Percentiles rank a stretch among this genome's conserved stretches.
Evolutionary conservation across 371 early-diverging fungal genomes (phyloP).

Genomic region (Chytridiales sp.): DNA sequence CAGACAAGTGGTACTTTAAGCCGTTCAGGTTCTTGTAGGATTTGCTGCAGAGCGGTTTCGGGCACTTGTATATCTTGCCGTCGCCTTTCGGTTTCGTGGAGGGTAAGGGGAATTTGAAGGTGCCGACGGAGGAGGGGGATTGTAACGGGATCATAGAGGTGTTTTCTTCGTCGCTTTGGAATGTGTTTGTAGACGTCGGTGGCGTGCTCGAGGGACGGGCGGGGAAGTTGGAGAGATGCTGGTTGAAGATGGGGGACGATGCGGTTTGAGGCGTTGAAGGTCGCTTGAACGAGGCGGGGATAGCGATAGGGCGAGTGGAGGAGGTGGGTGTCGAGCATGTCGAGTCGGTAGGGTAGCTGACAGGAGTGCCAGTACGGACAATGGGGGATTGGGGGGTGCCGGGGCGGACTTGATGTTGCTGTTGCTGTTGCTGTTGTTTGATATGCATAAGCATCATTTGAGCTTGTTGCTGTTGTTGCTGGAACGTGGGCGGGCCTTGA

Average conservation of each 20-base stretch:
- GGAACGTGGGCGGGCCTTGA: no score
- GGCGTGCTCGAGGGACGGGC: not conserved
- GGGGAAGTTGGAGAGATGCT: not conserved
- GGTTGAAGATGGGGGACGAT: not conserved
- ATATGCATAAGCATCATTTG: no score
- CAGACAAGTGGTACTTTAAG: constrained; percentile 39
- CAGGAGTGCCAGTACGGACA: not conserved
- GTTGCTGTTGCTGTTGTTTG: not conserved
- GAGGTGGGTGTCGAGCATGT: not conserved
- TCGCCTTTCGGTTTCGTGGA: not conserved
- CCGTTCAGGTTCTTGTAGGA: constrained; percentile 41
- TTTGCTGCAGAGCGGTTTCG: constrained; percentile 26
- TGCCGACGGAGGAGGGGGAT: not conserved
- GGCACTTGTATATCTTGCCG: constrained; percentile 13
- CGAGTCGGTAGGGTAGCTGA: not conserved
- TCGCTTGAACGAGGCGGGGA: not conserved
- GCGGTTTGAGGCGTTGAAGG: not conserved
- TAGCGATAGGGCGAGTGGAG: not conserved
- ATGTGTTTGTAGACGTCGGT: not conserved
- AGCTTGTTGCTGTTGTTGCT: no score
- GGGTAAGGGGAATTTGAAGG: not conserved
- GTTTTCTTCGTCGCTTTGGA: no score
- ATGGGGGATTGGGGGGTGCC: not conserved
- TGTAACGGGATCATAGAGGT: no score
- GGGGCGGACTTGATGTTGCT: no score